Base-by-base conservation (phyloP, 2,329 filamentous ascomycete genomes). In the Monascus ruber region DNA sequence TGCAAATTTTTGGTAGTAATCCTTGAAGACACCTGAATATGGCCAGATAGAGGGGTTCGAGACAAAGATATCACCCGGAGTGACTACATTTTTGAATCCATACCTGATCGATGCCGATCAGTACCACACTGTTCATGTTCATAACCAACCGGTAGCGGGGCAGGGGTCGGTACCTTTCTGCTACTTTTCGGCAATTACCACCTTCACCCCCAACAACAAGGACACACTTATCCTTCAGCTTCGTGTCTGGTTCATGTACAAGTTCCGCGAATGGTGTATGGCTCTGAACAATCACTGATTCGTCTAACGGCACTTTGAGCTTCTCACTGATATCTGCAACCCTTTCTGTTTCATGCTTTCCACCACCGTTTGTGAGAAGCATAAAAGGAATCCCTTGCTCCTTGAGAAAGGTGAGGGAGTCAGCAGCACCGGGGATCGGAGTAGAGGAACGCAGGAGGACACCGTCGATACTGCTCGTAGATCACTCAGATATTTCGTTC, bases 301-400 rank as follows among this genome's bases (percentile, higher is more conserved):
- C 73, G 31, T 79, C 73, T 33, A 91, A 68, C 10, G 71, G 63
- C 1, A 87, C 68, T 25, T 74, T 69, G 5, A 93, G 72, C 49
- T 77, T 78, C 33, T 72, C 59, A 49, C 75, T 79, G 38, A 93
- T 70, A 44, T 88, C 81, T 5, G 68, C 68, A 26, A 86, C 81
- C 11, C 85, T 76, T 42, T 83, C 79, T 2, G 68, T 69, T 63
- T 96, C 89, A 46, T 79, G 77, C 55, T 83, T 86, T 42, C 91
- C 91, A 33, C 91, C 91, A 50, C 91, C 91, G 63, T 98, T 98
- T 42, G 91, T 98, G 46, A 98, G 72, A 28, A 98, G 77, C 53
- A 98, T 89, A 65, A 94, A 96, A 8, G 88, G 88, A 34, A 95
- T 85, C 35, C 76, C 71, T 54, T 87, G 73, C 35, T 73, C 65